Conservation (phyloP, 345 rosid genomes). For the Syzygium grande region DNA sequence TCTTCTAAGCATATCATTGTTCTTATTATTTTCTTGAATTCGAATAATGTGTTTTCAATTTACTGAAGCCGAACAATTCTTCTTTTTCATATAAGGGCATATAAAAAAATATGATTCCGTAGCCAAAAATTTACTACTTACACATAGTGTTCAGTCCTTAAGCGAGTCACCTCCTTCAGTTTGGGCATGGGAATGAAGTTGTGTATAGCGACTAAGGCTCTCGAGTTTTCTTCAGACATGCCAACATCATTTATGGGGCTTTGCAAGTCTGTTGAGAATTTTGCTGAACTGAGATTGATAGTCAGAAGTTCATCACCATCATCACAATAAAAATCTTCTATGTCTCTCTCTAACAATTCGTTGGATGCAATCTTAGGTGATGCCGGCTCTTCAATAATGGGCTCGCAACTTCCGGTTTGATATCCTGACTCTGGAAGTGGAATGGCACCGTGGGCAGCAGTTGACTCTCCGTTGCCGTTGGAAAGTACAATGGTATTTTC, state of each 20-base stretch:
- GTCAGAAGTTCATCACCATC: constrained; percentile 37
- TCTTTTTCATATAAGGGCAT: not conserved
- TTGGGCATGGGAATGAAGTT: constrained; percentile 35
- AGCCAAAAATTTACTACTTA: constrained; percentile 20
- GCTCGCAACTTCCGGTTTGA: constrained; percentile 16
- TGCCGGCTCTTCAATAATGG: constrained; percentile 54
- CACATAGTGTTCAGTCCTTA: constrained; percentile 63
- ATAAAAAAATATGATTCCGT: not conserved
- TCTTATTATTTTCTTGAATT: not conserved
- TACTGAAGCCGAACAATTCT: not conserved
- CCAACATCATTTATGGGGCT: constrained; percentile 11
- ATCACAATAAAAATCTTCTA: constrained; percentile 23
- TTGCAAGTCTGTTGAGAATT: constrained; percentile 18
- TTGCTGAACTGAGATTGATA: constrained; percentile 23
- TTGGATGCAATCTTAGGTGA: constrained; percentile 22
- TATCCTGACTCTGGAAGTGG: not conserved
- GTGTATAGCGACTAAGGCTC: constrained; percentile 34
- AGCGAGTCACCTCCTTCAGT: constrained; percentile 23
- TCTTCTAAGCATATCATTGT: too few relatives aligned
- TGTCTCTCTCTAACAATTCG: constrained; percentile 11
- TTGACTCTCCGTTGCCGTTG: not conserved
- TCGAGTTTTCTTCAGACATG: constrained; percentile 22
- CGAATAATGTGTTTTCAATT: not conserved
- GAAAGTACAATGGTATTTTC: not conserved
- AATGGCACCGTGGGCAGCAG: not conserved